These are phyloP conservation scores for Amoebophrya sp. DNA, from an alignment of 169 alveolate species.

Conservation along the genomic window DNA sequence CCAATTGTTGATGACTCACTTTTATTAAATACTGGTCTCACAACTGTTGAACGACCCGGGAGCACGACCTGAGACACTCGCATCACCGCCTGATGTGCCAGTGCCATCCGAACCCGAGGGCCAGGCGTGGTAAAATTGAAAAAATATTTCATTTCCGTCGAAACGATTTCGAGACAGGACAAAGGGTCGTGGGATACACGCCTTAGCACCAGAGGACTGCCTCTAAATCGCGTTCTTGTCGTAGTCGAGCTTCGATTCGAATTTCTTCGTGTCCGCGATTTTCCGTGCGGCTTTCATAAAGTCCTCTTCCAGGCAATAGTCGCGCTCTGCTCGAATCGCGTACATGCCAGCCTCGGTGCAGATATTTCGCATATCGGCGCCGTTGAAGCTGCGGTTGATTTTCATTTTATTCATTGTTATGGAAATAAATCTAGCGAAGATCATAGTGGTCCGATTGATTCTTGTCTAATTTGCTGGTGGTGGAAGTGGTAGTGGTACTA, in stretches of 20 bases:
- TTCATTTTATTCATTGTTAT: neutral
- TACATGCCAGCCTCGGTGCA: slow-evolving; percentile 98
- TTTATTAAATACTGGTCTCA: no score
- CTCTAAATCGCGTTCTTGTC: neutral
- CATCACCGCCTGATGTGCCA: no score
- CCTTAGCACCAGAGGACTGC: neutral
- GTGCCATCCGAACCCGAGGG: no score
- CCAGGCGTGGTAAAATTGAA: no score
- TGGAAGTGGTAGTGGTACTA: no score
- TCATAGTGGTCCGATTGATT: neutral
- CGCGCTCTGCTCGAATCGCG: slow-evolving; percentile 97
- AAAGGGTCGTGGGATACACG: neutral
- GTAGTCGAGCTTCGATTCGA: neutral
- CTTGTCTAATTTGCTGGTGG: neutral
- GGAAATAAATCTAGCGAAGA: neutral
- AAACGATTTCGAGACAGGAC: neutral
- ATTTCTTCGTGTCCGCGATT: neutral
- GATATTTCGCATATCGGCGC: slow-evolving; percentile 98
- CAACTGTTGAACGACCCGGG: no score
- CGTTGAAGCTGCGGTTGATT: slow-evolving; percentile 82
- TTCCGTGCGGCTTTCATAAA: slow-evolving; percentile 74
- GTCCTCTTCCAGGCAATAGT: slow-evolving; percentile 96
- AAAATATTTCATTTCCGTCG: neutral
- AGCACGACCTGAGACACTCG: no score
- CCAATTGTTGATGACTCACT: no score